These are phyloP conservation scores for Eurotiales sp. DNA, from an alignment of 2,329 filamentous ascomycete genomes.

Conservation along the genomic window DNA sequence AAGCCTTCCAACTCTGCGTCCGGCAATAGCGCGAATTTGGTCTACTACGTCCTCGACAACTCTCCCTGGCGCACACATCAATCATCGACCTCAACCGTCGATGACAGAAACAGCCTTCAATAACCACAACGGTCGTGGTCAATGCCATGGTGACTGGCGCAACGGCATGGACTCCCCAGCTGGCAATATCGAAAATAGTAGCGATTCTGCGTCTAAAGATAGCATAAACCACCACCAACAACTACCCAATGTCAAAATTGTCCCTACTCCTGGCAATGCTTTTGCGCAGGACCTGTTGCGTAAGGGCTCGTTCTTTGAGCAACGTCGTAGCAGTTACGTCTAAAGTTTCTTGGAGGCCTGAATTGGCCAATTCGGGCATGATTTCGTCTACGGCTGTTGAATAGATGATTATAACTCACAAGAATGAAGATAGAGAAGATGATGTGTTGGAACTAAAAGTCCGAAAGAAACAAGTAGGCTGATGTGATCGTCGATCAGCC, in stretches of 20 bases:
- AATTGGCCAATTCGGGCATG: background rate
- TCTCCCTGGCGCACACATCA: background rate
- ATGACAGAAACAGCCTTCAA: background rate
- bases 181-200: background rate
- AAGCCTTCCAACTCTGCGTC: conserved; percentile 38
- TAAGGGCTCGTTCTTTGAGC: conserved; percentile 12
- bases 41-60: conserved; percentile 18
- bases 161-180: background rate
- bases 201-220: background rate
- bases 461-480: background rate
- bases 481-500: background rate
- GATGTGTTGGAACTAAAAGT: background rate
- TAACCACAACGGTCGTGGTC: background rate
- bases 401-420: no score
- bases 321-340: conserved; percentile 3
- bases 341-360: background rate
- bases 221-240: background rate
- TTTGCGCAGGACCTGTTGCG: conserved; percentile 12
- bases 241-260: background rate
- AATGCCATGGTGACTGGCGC: background rate
- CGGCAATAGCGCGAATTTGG: conserved; percentile 28
- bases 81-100: background rate
- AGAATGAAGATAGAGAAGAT: background rate
- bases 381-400: background rate
- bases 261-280: conserved; percentile 10